Evolutionary conservation across 2,329 filamentous ascomycete genomes (phyloP), one percentile per base, ranked within the genome.

Genomic region (Monilinia polystroma): DNA sequence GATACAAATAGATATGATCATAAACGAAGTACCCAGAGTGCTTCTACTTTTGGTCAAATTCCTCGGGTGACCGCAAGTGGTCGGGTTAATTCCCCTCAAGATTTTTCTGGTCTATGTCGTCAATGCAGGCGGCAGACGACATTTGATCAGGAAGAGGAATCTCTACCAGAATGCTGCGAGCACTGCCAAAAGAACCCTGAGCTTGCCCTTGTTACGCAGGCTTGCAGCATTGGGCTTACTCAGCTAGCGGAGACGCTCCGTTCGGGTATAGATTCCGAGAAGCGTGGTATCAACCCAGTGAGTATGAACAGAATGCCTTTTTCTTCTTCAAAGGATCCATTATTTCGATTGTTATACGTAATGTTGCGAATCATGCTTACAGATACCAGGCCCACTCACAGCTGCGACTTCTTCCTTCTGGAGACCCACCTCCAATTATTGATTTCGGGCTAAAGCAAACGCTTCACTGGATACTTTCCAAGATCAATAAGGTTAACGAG

Each of bases 391-490:
- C 63, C 32, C 63, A 65, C 54, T 65, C 63, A 57, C 43, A 65
- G 41, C 55, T 65, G 49, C 64, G 49, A 63, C 67, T 69, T 57
- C 58, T 65, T 63, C 67, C 67, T 57, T 68, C 68, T 52, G 43
- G 66, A 35, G 70, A 72, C 26, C 72, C 57, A 63, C 74, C 73
- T 59, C 71, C 73, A 70, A 69, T 74, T 66, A 69, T 70, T 63
- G 67, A 73, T 55, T 70, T 68, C 64, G 74, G 74, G 59, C 57
- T 75, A 41, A 75, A 71, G 67, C 67, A 69, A 59, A 74, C 71
- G 12, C 66, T 76, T 66, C 63, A 70, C 56, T 74, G 73, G 72
- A 63, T 76, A 26, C 63, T 76, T n/a, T 69, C 68, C 57, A 73
- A 69, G 41, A 71, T 76, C 54, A 66, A 73, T 67, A 69, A 73